These are phyloP conservation scores for Biscogniauxia mediterranea DNA, from an alignment of 2,329 filamentous ascomycete species.

Conservation along the genomic window DNA sequence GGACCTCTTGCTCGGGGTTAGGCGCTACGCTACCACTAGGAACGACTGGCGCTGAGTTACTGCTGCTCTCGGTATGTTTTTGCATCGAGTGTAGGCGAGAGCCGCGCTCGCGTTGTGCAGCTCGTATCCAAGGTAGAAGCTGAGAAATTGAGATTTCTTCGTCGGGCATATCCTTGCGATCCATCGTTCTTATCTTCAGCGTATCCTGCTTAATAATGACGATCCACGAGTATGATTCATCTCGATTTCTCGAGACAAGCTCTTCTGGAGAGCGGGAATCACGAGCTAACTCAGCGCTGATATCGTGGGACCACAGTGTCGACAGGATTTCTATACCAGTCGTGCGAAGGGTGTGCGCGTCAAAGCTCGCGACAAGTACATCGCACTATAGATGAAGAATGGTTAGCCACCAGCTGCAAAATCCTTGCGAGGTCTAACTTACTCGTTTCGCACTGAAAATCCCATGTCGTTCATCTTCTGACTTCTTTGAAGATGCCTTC, in stretches of 20 bases:
- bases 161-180: slow-evolving; percentile 71
- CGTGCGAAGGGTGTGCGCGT: slow-evolving; percentile 70
- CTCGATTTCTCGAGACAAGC: slow-evolving; percentile 70
- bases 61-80: slow-evolving; percentile 14
- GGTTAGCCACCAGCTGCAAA: not conserved
- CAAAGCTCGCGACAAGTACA: slow-evolving; percentile 85
- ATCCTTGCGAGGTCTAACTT: slow-evolving; percentile 32
- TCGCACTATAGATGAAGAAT: slow-evolving; percentile 61
- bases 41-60: slow-evolving; percentile 9
- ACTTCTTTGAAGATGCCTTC: slow-evolving; percentile 66
- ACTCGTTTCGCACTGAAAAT: slow-evolving; percentile 64
- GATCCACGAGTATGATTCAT: slow-evolving; percentile 80
- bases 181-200: slow-evolving; percentile 77
- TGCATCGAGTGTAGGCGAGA: slow-evolving; percentile 39
- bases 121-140: slow-evolving; percentile 75
- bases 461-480: slow-evolving; percentile 59
- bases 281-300: slow-evolving; percentile 83
- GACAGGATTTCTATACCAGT: slow-evolving; percentile 75
- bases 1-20: slow-evolving; percentile 68
- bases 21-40: slow-evolving; percentile 19
- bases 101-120: slow-evolving; percentile 78
- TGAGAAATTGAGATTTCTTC: slow-evolving; percentile 72
- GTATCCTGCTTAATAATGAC: slow-evolving; percentile 80
- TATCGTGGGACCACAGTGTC: slow-evolving; percentile 76
- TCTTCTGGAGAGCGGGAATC: slow-evolving; percentile 80